Conservation (phyloP, 345 rosid species). For the Camelina neglecta region DNA sequence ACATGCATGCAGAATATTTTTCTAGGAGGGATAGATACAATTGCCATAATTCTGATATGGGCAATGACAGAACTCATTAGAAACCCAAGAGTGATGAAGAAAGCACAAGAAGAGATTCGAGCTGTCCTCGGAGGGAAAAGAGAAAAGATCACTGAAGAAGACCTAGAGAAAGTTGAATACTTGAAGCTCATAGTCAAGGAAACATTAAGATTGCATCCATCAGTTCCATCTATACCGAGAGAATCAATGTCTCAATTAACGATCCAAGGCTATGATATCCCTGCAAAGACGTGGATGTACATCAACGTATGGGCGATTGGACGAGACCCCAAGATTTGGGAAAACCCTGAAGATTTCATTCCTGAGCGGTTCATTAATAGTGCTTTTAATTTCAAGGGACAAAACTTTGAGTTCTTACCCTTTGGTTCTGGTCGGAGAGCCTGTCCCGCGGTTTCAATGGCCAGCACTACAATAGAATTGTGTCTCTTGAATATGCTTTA, state of each 20-base stretch:
- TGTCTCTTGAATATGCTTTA: conserved; percentile 32
- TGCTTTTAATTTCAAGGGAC: conserved; percentile 49
- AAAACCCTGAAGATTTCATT: conserved; percentile 49
- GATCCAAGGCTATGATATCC: conserved; percentile 52
- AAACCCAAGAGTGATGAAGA: conserved; percentile 60
- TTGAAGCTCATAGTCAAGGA: conserved; percentile 62
- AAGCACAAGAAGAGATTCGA: conserved; percentile 61
- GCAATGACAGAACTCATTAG: conserved; percentile 65
- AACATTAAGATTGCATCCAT: conserved; percentile 69
- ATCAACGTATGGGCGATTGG: conserved; percentile 56
- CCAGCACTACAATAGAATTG: conserved; percentile 10
- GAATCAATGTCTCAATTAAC: conserved; percentile 50
- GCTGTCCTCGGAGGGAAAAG: conserved; percentile 47
- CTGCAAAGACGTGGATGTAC: conserved; percentile 48
- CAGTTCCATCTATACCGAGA: conserved; percentile 50
- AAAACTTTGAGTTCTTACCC: conserved; percentile 45
- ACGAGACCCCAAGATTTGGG: conserved; percentile 54
- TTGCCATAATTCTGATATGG: conserved; percentile 61
- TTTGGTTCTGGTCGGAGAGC: conserved; percentile 62
- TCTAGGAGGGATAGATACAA: conserved; percentile 64
- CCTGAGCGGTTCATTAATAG: conserved; percentile 54
- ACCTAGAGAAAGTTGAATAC: conserved; percentile 62
- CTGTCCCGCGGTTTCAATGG: conserved; percentile 48
- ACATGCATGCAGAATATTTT: conserved; percentile 52
- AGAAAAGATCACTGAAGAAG: conserved; percentile 54